phyloP scores from a whole-genome alignment of 2,329 filamentous ascomycete genomes.

The Ascochyta viciae-villosae region DNA sequence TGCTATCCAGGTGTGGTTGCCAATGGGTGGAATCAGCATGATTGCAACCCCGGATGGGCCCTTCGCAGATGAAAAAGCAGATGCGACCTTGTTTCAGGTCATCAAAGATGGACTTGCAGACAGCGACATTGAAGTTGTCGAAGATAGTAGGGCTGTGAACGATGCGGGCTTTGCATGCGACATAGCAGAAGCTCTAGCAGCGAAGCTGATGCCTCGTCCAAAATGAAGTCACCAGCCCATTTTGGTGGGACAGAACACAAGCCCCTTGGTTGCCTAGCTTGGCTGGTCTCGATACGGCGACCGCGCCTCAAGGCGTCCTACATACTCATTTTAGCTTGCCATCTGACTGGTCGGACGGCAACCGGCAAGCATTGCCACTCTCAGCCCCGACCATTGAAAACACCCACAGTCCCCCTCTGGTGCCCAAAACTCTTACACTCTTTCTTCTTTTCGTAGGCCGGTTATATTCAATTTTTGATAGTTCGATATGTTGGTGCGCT shows the following conservation, averaged over 20 bases:
- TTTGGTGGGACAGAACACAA: neutral
- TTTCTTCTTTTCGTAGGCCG: neutral
- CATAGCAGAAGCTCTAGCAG: constrained; percentile 54
- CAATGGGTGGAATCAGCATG: constrained; percentile 67
- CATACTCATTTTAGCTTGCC: constrained; percentile 2
- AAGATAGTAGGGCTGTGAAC: constrained; percentile 62
- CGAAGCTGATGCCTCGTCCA: constrained; percentile 23
- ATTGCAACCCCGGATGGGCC: constrained; percentile 61
- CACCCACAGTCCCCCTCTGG: neutral
- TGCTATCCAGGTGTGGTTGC: constrained; percentile 64
- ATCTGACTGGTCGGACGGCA: constrained; percentile 9
- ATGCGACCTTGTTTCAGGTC: constrained; percentile 55
- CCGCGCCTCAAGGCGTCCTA: constrained; percentile 11
- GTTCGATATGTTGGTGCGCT: constrained; percentile 26
- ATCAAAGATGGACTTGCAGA: constrained; percentile 59
- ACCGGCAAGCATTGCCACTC: constrained; percentile 1
- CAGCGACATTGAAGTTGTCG: constrained; percentile 58
- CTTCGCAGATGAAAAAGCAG: constrained; percentile 61
- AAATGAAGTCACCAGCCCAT: neutral
- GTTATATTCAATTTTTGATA: neutral
- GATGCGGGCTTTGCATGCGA: constrained; percentile 59
- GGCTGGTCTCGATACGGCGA: constrained; percentile 5
- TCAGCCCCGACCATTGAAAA: neutral
- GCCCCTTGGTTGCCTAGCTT: constrained; percentile 2
- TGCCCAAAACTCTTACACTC: neutral